Evolutionary conservation across 2,329 filamentous ascomycete genomes (phyloP), one percentile per base, ranked within the genome.

Genomic region (Pseudocercospora eumusae): DNA sequence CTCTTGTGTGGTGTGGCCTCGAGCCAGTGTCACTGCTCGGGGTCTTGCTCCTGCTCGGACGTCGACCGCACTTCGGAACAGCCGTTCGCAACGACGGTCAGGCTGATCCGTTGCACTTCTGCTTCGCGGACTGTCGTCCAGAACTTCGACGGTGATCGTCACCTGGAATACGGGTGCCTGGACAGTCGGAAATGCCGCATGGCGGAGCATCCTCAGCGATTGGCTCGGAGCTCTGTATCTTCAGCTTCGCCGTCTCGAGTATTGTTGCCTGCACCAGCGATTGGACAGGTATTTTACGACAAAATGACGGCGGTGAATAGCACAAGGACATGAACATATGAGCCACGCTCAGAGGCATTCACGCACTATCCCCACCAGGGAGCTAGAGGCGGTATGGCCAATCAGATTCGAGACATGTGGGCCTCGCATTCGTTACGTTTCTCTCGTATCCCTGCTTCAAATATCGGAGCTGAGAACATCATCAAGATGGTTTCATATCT

Each of bases 381-480:
- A 52, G 21, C 23, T 15, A 5, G 18, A 15, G 15, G 47, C 47
- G 47, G 47, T 31, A 52, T 52, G 7, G 25, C 47, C 47, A 52
- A 52, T 52, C 47, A 52, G 21, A n/a, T 52, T n/a, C 15, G 15
- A 27, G 15, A 15, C 47, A 15, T 28, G 47, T 52, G 47, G 21
- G 9, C 8, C 47, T 52, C 47, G 47, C 47, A 52, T 52, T 52
- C 21, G 47, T 18, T 1, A 6, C 23, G 23, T 28, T 21, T 20
- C 44, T 47, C 21, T 25, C 18, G 44, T 25, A 47, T 47, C 47
- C 47, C 21, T 52, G 47, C 23, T 52, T 27, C 47, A 28, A 52
- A 21, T 31, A 25, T 52, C 47, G 47, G 21, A 52, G 47, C 47
- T 52, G 47, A 52, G 47, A 28, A 52, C 23, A 28, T 52, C 44